Evolutionary conservation across 257 asterid genomes (phyloP), one percentile per base, ranked within the genome.

Genomic region (Cruciata laevipes): DNA sequence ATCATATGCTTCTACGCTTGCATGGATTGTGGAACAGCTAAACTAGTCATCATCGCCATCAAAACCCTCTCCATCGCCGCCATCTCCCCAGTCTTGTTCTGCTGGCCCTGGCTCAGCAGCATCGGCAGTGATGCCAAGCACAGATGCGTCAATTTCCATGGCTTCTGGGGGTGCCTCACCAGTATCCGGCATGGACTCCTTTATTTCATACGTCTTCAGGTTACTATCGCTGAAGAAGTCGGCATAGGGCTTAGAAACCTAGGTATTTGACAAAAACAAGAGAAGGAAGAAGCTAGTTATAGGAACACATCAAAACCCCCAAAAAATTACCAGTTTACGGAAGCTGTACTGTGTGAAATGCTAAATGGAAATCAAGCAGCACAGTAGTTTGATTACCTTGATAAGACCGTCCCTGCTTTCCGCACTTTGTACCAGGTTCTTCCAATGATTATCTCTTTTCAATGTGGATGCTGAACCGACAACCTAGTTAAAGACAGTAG

Each of bases 381-480:
- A 3, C 47, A 47, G 21, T 47, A 17, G 20, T 1, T 51, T 11
- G 30, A 51, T 23, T 83, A 93, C 98, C 99, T 93, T 84, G 67
- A 86, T 72, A 73, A 90, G 74, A 30, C 69, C 71, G 66, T 90
- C 75, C 79, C 97, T 84, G 81, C 80, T 74, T 79, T 88, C 95
- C 8, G 96, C 99, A 38, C 92, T 85, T 74, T 82, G 85, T 30
- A 94, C 65, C 73, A 94, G 82, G 82, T 85, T 88, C 85, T 83
- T 79, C 99, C 99, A 94, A 70, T 84, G 96, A 31, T 51, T 69
- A 69, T 90, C 95, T 76, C 81, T 82, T 87, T 75, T 88, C 84
- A 94, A 77, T 18, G 99, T 86, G 33, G 95, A 81, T 55, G 92
- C 97, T 71, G 96, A 90, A 73, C 99, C 99, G 74, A 94, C 99